Evolutionary conservation across 306 rosid genomes (phyloP).

Genomic region (Cicer pinnatifidum): DNA sequence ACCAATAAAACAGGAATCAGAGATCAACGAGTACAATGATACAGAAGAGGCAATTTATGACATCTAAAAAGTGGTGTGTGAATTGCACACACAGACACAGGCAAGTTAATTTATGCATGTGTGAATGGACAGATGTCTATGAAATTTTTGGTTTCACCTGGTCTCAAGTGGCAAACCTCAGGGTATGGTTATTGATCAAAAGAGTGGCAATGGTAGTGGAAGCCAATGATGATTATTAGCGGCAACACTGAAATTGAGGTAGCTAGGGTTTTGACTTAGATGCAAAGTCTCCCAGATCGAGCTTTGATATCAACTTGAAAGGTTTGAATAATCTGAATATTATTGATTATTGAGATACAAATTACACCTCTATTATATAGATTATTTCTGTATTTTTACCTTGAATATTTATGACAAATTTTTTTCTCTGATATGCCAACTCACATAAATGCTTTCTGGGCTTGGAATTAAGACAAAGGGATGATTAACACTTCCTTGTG

Average conservation of each 20-base stretch:
- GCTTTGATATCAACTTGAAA: background rate
- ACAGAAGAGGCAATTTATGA: no score
- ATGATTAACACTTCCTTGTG: background rate
- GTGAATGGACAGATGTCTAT: no score
- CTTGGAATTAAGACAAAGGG: slow-evolving; percentile 26
- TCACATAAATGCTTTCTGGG: slow-evolving; percentile 15
- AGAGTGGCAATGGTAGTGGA: no score
- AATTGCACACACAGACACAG: no score
- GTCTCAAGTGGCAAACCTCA: no score
- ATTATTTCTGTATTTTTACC: slow-evolving; percentile 5
- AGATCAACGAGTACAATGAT: no score
- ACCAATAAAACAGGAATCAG: no score
- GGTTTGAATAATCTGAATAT: background rate
- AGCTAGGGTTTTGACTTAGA: background rate
- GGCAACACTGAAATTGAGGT: no score
- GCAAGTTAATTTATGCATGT: background rate
- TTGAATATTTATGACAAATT: background rate
- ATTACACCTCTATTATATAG: background rate
- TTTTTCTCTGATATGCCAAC: slow-evolving; percentile 1
- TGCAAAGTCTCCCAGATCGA: slow-evolving; percentile 2
- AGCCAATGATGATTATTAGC: no score
- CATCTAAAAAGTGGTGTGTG: no score
- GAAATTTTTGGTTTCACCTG: no score
- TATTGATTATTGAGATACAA: background rate
- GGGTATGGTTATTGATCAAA: no score